Conservation (phyloP, 2,329 filamentous ascomycete genomes). For the Myriosclerotinia scirpicola region DNA sequence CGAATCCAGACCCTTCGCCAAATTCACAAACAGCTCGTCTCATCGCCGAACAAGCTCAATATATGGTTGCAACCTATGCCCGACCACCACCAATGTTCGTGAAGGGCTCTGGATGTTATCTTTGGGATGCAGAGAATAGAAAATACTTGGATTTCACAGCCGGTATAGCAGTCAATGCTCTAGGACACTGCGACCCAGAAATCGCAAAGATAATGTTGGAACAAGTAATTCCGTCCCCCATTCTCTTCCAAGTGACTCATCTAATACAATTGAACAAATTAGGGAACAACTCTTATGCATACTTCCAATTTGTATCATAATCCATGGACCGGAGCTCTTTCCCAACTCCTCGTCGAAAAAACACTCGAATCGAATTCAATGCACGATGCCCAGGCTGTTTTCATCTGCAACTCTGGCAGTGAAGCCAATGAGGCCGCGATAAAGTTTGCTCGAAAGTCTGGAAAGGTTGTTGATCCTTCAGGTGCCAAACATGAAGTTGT, state of each 20-base stretch:
- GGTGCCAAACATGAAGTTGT: constrained; percentile 80
- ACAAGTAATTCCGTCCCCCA: constrained; percentile 56
- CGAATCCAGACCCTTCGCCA: constrained; percentile 70
- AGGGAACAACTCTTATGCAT: constrained; percentile 78
- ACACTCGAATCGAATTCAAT: constrained; percentile 79
- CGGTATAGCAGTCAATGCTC: constrained; percentile 90
- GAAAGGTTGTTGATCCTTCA: constrained; percentile 70
- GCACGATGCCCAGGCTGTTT: constrained; percentile 75
- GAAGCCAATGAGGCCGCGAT: constrained; percentile 98
- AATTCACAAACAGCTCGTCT: constrained; percentile 75
- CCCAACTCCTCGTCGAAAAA: constrained; percentile 78
- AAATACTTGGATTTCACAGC: constrained; percentile 93
- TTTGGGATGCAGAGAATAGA: constrained; percentile 88
- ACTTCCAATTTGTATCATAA: constrained; percentile 98
- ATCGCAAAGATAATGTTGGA: constrained; percentile 73
- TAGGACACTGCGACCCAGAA: constrained; percentile 86
- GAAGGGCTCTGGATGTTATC: constrained; percentile 79
- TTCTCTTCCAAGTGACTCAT: constrained; percentile 3
- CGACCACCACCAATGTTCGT: constrained; percentile 88
- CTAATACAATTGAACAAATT: constrained; percentile 7
- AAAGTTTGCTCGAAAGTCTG: constrained; percentile 93
- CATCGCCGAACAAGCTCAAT: constrained; percentile 73
- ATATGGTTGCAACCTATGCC: constrained; percentile 94
- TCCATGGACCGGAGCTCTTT: constrained; percentile 88
- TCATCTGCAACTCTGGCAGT: constrained; percentile 93